Conservation (phyloP, 768 basidiomycete species). For the Psilocybe cubensis region DNA sequence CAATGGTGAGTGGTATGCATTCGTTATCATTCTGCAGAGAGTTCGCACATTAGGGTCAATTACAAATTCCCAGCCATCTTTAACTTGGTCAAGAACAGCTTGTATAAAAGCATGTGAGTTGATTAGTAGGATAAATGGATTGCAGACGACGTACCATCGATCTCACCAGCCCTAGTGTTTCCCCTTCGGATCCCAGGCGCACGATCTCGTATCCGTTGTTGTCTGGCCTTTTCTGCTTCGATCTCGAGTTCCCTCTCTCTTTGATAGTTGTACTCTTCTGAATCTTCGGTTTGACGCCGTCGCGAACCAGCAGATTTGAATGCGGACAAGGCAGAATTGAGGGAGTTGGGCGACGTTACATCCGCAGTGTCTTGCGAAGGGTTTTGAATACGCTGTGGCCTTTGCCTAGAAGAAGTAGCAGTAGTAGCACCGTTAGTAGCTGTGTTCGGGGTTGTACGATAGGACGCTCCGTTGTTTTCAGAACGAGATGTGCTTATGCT, state of each 20-base stretch:
- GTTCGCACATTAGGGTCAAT: conserved; percentile 74
- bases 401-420: conserved; percentile 18
- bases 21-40: neutral
- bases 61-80: conserved; percentile 89
- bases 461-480: conserved; percentile 36
- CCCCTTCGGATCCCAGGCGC: conserved; percentile 62
- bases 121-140: conserved; percentile 2
- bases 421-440: conserved; percentile 16
- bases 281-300: conserved; percentile 54
- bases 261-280: conserved; percentile 58
- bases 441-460: conserved; percentile 14
- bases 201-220: conserved; percentile 71
- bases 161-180: conserved; percentile 72
- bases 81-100: conserved; percentile 88
- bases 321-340: conserved; percentile 65
- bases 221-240: conserved; percentile 66
- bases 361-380: conserved; percentile 35
- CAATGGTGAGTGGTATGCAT: conserved; percentile 5
- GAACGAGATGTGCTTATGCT: conserved; percentile 53
- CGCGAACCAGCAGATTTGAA: conserved; percentile 71
- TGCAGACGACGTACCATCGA: conserved; percentile 66
- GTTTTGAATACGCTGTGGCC: conserved; percentile 36
- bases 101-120: conserved; percentile 3
- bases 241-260: conserved; percentile 61
- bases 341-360: conserved; percentile 46